A percentile compares a stretch with the other conserved stretches of the same genome.
phyloP scores from a whole-genome alignment of 140 eudicot species.

The Cichorium intybus region DNA sequence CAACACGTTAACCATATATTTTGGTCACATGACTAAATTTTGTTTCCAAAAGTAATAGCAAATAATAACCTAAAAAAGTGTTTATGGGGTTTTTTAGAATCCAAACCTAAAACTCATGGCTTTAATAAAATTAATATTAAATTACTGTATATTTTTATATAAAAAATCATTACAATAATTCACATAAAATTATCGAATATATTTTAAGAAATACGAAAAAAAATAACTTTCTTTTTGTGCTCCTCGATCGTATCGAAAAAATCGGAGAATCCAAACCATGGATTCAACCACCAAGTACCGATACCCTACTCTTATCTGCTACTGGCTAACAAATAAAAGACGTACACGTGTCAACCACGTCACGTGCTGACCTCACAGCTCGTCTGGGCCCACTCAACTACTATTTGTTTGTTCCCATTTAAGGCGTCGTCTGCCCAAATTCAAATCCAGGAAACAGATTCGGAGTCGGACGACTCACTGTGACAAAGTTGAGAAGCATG shows the following conservation, averaged over 20 bases:
- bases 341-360: conserved; percentile 12
- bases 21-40: no score
- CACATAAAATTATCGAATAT: no score
- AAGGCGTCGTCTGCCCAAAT: background rate
- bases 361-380: background rate
- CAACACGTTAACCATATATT: no score
- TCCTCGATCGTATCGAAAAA: background rate
- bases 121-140: no score
- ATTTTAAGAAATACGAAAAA: background rate
- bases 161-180: no score
- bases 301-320: background rate
- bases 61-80: no score
- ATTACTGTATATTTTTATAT: no score
- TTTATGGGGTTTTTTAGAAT: no score
- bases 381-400: background rate
- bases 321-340: background rate
- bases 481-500: conserved; percentile 20
- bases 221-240: background rate
- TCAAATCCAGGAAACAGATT: background rate
- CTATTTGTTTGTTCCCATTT: background rate
- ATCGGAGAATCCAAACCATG: background rate
- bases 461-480: background rate
- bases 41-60: no score
- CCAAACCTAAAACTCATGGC: no score
- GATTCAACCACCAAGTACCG: background rate